phyloP scores from a whole-genome alignment of 1,284 basidiomycete genomes.

The Ganoderma resinaceum region DNA sequence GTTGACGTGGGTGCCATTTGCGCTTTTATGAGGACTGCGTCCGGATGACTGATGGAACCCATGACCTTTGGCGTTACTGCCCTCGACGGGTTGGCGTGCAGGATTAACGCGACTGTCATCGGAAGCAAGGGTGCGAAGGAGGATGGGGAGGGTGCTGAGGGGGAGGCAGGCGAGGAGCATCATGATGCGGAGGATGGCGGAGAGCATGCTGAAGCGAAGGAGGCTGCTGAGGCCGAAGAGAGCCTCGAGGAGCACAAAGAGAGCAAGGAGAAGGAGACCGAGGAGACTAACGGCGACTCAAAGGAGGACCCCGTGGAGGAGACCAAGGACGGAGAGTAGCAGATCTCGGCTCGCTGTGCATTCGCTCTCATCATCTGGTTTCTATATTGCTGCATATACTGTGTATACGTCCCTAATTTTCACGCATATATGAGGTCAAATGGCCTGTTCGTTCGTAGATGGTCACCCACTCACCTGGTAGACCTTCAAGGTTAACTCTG shows the following conservation, averaged over 20 bases:
- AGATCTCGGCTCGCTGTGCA: neutral
- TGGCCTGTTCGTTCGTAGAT: neutral
- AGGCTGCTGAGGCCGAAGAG: conserved; percentile 12
- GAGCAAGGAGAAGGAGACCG: neutral
- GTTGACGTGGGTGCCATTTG: conserved; percentile 63
- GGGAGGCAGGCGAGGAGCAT: conserved; percentile 31
- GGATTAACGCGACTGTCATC: conserved; percentile 80
- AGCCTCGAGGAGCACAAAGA: conserved; percentile 3
- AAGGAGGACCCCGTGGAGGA: conserved; percentile 20
- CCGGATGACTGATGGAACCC: conserved; percentile 9
- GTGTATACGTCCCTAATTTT: neutral
- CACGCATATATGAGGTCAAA: neutral
- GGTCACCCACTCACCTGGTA: neutral
- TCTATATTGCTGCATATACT: neutral
- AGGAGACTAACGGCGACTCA: conserved; percentile 11
- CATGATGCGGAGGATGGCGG: conserved; percentile 14
- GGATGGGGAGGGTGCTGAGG: conserved; percentile 42
- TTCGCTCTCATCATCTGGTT: neutral
- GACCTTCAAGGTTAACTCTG: neutral
- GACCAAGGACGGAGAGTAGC: conserved; percentile 22
- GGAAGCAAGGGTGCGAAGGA: conserved; percentile 71
- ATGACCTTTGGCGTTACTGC: neutral
- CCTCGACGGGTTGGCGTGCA: conserved; percentile 36
- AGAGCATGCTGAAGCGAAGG: conserved; percentile 17
- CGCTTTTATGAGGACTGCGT: neutral